A percentile compares a stretch with the other conserved stretches of the same genome.
phyloP scores from a whole-genome alignment of 2,329 filamentous ascomycete species.

The Talaromyces piceae region DNA sequence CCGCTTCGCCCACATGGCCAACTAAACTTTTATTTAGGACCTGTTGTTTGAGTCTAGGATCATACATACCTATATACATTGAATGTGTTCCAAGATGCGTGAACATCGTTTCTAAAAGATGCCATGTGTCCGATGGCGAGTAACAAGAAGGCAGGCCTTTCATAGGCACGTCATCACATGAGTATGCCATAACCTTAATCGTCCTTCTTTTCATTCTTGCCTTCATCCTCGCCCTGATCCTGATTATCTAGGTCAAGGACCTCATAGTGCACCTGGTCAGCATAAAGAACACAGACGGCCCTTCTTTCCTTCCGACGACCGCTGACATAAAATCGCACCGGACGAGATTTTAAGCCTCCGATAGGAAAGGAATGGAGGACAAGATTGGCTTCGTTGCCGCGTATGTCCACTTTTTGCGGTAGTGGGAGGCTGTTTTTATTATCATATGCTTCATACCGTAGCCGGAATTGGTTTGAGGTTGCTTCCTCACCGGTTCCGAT shows the following conservation, averaged over 20 bases:
- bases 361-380: slow-evolving; percentile 42
- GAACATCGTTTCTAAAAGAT: too few species aligned
- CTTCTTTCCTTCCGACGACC: slow-evolving; percentile 47
- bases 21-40: too few species aligned
- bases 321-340: slow-evolving; percentile 47
- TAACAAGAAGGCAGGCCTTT: too few species aligned
- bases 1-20: too few species aligned
- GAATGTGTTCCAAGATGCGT: too few species aligned
- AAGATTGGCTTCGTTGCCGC: slow-evolving; percentile 16
- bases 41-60: too few species aligned
- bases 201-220: slow-evolving; percentile 17
- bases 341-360: slow-evolving; percentile 38
- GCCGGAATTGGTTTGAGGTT: background rate
- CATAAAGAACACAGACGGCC: slow-evolving; percentile 49
- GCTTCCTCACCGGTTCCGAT: background rate
- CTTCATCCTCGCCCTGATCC: slow-evolving; percentile 23
- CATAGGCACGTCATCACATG: too few species aligned
- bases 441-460: background rate
- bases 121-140: too few species aligned
- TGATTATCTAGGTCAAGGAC: slow-evolving; percentile 50
- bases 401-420: slow-evolving; percentile 17
- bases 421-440: slow-evolving; percentile 9
- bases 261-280: slow-evolving; percentile 46
- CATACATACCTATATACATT: too few species aligned
- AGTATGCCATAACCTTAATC: background rate